These are phyloP conservation scores for Beauveria australis DNA, from an alignment of 2,329 filamentous ascomycete genomes.

Conservation along the genomic window DNA sequence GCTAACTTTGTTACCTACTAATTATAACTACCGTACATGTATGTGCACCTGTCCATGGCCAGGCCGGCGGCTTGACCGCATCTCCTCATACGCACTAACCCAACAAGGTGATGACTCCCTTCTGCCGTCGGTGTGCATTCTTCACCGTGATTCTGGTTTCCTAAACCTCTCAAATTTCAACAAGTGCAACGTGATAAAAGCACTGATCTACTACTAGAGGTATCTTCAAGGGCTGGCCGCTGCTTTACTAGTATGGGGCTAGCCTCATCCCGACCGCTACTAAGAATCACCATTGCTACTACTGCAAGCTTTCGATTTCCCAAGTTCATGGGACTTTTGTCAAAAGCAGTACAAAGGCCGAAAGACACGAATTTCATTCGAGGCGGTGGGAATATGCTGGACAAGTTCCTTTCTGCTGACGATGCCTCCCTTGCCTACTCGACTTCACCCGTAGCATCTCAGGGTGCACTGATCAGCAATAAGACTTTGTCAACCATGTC, in stretches of 20 bases:
- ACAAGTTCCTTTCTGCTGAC: neutral
- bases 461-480: neutral
- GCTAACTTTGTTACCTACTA: neutral
- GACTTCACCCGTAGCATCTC: neutral
- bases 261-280: slow-evolving; percentile 2
- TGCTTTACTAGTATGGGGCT: slow-evolving; percentile 3
- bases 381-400: neutral
- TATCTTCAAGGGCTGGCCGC: neutral
- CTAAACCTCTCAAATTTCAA: neutral
- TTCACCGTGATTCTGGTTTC: neutral
- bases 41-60: slow-evolving; percentile 2
- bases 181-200: neutral
- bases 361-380: neutral
- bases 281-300: neutral
- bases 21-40: slow-evolving; percentile 2
- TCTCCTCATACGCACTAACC: neutral
- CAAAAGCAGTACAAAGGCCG: neutral
- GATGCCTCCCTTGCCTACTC: neutral
- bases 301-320: neutral
- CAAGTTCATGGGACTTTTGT: neutral
- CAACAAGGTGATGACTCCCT: neutral
- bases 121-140: neutral
- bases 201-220: neutral
- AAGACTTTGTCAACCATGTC: neutral
- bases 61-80: slow-evolving; percentile 8